Base-by-base conservation (phyloP, 768 basidiomycete genomes). In the Amanita pallidorosea region DNA sequence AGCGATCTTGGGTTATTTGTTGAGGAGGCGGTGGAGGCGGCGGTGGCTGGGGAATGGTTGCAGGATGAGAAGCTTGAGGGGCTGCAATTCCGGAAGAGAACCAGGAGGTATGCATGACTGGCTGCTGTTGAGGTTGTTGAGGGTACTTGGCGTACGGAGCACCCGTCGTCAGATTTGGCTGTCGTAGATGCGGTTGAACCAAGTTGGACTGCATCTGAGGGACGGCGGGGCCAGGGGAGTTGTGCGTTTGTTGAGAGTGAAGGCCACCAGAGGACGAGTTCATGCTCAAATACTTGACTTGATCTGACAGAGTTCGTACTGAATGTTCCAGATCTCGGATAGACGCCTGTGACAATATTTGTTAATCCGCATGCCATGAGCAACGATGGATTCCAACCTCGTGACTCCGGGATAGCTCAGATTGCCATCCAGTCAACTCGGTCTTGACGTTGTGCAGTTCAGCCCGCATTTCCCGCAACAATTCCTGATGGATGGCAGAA, bases 261-360 rank as follows among this genome's bases (percentile, higher is more conserved):
- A 72, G 67, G 38, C 65, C 65, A 36, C 49, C 33, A 53, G 63
- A 29, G 29, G 29, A 29, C 8, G 29, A 58, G 55, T 81, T 87
- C 65, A 83, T 68, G 57, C 72, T 80, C 54, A 88, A 65, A 68
- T 81, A 87, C 62, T 88, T 90, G 59, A 92, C 79, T 61, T 92
- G 89, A 45, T 92, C 89, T 27, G 84, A 75, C 50, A 92, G 69
- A 20, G 77, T 58, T 48, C 87, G 74, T 49, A 92, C 82, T 5
- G 79, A 80, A 57, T 82, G 83, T 64, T 91, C 89, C 51, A 92
- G 74, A 37, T 91, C 88, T 54, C 87, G 77, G 51, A 92, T 85
- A 22, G 84, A 69, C 25, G 78, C 70, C 88, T 90, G 53, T 12
- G 57, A 43, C 29, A 29, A 13, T 53, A 18, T 20, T 40, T 5